phyloP scores from a whole-genome alignment of 495 filamentous ascomycete species.

The Lichenothelia convexa region DNA sequence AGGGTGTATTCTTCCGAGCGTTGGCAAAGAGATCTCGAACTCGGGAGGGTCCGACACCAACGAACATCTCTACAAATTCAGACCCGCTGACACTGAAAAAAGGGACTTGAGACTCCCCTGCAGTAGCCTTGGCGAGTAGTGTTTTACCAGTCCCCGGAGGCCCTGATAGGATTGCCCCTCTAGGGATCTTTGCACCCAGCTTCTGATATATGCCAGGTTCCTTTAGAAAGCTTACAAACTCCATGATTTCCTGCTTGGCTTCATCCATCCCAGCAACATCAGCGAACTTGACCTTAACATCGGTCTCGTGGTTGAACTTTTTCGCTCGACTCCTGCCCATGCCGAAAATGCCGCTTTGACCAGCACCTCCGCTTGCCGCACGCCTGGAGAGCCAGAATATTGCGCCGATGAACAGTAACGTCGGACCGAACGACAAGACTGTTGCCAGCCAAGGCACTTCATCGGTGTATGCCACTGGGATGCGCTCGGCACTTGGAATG shows the following conservation, averaged over 20 bases:
- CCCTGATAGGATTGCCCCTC: conserved; percentile 87
- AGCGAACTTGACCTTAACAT: conserved; percentile 88
- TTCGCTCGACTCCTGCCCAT: conserved; percentile 91
- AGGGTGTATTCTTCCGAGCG: conserved; percentile 86
- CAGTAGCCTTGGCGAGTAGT: conserved; percentile 87
- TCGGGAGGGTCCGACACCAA: conserved; percentile 88
- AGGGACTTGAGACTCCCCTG: conserved; percentile 90
- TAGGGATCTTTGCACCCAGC: conserved; percentile 91
- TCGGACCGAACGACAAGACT: conserved; percentile 65
- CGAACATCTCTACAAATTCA: conserved; percentile 99
- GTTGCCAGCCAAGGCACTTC: conserved; percentile 48
- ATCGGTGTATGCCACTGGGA: conserved; percentile 73
- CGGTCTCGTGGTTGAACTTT: conserved; percentile 89
- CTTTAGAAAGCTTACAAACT: conserved; percentile 93
- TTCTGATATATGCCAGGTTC: conserved; percentile 76
- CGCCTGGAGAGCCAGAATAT: conserved; percentile 56
- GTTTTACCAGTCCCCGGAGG: conserved; percentile 98
- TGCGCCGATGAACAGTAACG: conserved; percentile 62
- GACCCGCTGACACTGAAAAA: conserved; percentile 98
- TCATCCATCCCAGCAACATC: conserved; percentile 99
- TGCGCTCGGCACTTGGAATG: conserved; percentile 68
- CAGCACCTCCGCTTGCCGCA: conserved; percentile 43
- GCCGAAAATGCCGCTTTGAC: conserved; percentile 70
- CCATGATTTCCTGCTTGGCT: conserved; percentile 96
- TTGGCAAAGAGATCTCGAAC: conserved; percentile 91